Evolutionary conservation across 1,284 basidiomycete species (phyloP).

Genomic region (Ganoderma sinense): DNA sequence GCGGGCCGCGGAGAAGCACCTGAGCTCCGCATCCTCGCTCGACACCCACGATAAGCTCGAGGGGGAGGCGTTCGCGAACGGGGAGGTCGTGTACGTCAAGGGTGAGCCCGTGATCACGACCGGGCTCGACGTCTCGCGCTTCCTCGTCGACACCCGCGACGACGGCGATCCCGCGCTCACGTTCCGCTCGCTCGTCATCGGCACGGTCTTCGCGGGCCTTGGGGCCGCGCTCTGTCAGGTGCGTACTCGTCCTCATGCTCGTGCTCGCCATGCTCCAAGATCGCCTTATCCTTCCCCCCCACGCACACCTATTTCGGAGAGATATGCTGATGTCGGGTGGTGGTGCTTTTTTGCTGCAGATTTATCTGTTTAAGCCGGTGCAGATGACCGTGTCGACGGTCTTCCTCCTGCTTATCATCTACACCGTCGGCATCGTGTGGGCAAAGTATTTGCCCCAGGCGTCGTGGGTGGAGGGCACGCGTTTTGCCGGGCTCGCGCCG

Average conservation of each 20-base stretch:
- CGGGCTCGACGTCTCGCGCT: slow-evolving; percentile 66
- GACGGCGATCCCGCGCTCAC: slow-evolving; percentile 67
- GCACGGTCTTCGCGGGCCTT: slow-evolving; percentile 62
- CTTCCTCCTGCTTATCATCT: slow-evolving; percentile 67
- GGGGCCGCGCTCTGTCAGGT: slow-evolving; percentile 60
- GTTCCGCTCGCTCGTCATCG: slow-evolving; percentile 63
- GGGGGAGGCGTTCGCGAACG: slow-evolving; percentile 25
- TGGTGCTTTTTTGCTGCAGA: slow-evolving; percentile 42
- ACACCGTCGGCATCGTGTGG: slow-evolving; percentile 61
- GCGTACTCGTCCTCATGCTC: slow-evolving; percentile 25
- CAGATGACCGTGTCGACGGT: slow-evolving; percentile 59
- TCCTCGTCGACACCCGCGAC: slow-evolving; percentile 66
- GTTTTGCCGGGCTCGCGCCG: slow-evolving; percentile 47
- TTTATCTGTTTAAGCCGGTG: slow-evolving; percentile 69
- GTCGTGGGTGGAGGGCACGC: slow-evolving; percentile 50
- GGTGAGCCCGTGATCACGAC: slow-evolving; percentile 62
- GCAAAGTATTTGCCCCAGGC: slow-evolving; percentile 51
- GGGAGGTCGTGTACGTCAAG: slow-evolving; percentile 50
- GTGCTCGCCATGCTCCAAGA: no score
- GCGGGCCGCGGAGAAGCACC: slow-evolving; percentile 24
- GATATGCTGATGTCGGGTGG: background rate
- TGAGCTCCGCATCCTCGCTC: slow-evolving; percentile 28
- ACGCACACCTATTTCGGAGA: no score
- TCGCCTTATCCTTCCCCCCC: no score
- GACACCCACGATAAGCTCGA: slow-evolving; percentile 19